Conservation (phyloP, 768 basidiomycete genomes). For the Termitomyces sp. region DNA sequence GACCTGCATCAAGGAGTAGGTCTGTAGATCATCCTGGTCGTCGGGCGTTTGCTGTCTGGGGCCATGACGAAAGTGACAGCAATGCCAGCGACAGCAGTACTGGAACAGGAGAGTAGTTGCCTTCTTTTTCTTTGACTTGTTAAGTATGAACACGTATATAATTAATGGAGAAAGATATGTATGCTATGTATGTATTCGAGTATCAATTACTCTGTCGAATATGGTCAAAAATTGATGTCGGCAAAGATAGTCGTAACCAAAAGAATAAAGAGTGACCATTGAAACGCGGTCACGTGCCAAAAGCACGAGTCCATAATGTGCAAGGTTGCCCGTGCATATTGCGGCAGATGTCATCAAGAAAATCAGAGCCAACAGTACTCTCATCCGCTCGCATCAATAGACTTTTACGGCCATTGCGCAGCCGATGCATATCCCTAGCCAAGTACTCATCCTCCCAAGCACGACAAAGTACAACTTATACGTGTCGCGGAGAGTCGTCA, state of each 20-base stretch:
- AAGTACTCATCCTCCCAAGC: constrained; percentile 3
- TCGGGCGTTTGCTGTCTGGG: constrained; percentile 80
- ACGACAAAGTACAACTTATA: not conserved
- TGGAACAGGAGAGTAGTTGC: constrained; percentile 4
- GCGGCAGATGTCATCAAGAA: constrained; percentile 7
- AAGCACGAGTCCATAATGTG: not conserved
- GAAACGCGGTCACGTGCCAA: not conserved
- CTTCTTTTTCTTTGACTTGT: not conserved
- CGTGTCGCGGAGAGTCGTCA: not conserved
- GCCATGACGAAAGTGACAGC: constrained; percentile 86
- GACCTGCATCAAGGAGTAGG: constrained; percentile 27
- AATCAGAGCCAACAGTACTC: constrained; percentile 7
- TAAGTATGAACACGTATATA: not conserved
- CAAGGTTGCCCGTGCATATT: not conserved
- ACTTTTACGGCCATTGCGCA: constrained; percentile 20
- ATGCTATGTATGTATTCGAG: not conserved
- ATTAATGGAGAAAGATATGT: not conserved
- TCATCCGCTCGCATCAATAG: constrained; percentile 18
- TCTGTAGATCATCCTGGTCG: constrained; percentile 36
- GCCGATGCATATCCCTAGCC: constrained; percentile 16
- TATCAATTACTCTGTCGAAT: no score
- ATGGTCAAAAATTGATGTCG: no score
- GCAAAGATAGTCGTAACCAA: no score
- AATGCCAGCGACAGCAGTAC: constrained; percentile 69
- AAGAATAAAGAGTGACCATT: no score